Conservation (phyloP, 805 yeast genomes). For the Barnettozyma pratensis region DNA sequence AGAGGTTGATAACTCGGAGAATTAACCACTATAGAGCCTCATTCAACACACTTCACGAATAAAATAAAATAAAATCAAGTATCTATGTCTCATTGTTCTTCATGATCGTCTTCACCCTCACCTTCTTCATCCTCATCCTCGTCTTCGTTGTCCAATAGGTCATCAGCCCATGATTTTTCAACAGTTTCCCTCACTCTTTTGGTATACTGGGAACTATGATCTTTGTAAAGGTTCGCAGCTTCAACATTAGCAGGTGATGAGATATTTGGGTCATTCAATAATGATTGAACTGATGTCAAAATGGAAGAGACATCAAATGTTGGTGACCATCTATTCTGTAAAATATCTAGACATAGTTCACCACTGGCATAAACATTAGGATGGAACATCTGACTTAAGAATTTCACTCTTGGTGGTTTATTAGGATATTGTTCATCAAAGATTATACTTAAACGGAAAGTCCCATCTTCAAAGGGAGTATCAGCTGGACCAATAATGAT, state of each 20-base stretch:
- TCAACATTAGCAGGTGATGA: constrained; percentile 97
- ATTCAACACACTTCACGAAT: not conserved
- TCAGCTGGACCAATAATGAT: constrained; percentile 97
- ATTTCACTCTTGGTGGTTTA: constrained; percentile 91
- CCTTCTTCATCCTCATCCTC: constrained; percentile 31
- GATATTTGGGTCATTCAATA: constrained; percentile 93
- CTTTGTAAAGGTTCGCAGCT: constrained; percentile 92
- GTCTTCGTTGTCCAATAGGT: constrained; percentile 54
- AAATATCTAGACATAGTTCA: constrained; percentile 89
- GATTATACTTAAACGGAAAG: constrained; percentile 78
- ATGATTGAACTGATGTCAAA: constrained; percentile 85
- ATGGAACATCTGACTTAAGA: constrained; percentile 92
- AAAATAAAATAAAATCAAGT: not conserved
- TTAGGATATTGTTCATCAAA: constrained; percentile 98
- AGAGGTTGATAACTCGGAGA: no score
- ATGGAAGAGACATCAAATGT: constrained; percentile 97
- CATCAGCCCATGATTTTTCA: constrained; percentile 90
- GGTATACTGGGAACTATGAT: constrained; percentile 87
- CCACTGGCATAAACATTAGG: constrained; percentile 97
- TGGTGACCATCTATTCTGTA: constrained; percentile 98
- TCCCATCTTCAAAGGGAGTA: constrained; percentile 98
- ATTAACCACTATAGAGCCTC: no score
- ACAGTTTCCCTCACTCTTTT: constrained; percentile 93
- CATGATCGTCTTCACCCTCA: constrained; percentile 26
- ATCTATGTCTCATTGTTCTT: not conserved